phyloP scores from a whole-genome alignment of 352 stramenopile species.

The Phytopythium delawarense region DNA sequence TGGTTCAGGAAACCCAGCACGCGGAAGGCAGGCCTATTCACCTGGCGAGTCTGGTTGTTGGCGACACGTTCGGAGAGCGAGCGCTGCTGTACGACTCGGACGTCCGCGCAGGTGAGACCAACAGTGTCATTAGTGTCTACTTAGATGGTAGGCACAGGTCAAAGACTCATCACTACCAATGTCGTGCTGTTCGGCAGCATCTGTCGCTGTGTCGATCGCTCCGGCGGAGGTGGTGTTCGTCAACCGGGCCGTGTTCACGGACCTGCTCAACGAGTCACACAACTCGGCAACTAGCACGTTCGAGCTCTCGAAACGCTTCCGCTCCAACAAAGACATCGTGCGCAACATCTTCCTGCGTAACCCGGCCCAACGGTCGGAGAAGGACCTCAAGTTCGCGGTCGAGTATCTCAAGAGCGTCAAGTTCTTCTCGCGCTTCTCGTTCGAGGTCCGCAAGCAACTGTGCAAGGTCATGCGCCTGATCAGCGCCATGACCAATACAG shows the following conservation, averaged over 20 bases:
- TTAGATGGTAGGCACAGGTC: background rate
- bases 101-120: slow-evolving; percentile 42
- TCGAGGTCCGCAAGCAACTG: slow-evolving; percentile 82
- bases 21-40: slow-evolving; percentile 16
- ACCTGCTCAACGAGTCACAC: slow-evolving; percentile 61
- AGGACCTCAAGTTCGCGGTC: slow-evolving; percentile 82
- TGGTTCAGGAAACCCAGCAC: background rate
- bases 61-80: slow-evolving; percentile 76
- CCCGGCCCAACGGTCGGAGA: slow-evolving; percentile 65
- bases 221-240: slow-evolving; percentile 64
- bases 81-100: slow-evolving; percentile 59
- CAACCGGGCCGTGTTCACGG: slow-evolving; percentile 59
- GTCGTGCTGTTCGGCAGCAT: slow-evolving; percentile 22
- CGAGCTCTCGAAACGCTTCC: slow-evolving; percentile 75
- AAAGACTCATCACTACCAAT: background rate
- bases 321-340: slow-evolving; percentile 85
- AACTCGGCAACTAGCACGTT: slow-evolving; percentile 38
- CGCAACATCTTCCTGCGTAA: slow-evolving; percentile 79
- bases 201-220: slow-evolving; percentile 45
- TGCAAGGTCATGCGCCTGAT: slow-evolving; percentile 81
- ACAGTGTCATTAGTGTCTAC: background rate
- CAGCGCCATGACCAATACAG: slow-evolving; percentile 71
- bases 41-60: slow-evolving; percentile 38
- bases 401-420: slow-evolving; percentile 87
- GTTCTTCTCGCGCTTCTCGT: slow-evolving; percentile 83